Conservation (phyloP, 2,329 filamentous ascomycete genomes). For the Neopestalotiopsis sp. region DNA sequence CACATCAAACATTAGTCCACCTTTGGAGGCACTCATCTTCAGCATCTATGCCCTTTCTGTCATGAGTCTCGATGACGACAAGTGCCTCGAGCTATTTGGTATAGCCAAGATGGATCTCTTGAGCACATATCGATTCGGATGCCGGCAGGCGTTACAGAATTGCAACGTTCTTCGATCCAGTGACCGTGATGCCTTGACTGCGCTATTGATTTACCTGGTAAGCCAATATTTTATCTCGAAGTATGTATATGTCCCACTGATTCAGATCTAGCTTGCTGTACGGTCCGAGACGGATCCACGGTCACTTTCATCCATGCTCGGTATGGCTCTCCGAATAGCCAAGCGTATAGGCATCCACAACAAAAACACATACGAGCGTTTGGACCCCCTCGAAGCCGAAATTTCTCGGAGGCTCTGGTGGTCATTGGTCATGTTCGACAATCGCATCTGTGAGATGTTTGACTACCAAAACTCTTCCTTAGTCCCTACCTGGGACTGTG, state of each 20-base stretch:
- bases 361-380: conserved; percentile 43
- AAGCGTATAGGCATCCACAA: conserved; percentile 60
- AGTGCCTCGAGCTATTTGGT: conserved; percentile 49
- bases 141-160: conserved; percentile 59
- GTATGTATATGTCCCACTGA: background rate
- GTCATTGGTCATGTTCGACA: conserved; percentile 62
- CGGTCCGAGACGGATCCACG: conserved; percentile 49
- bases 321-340: conserved; percentile 61
- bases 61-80: conserved; percentile 46
- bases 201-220: conserved; percentile 62
- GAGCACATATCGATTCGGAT: conserved; percentile 51
- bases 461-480: conserved; percentile 39
- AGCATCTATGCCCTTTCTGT: conserved; percentile 53
- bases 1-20: conserved; percentile 41
- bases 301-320: conserved; percentile 58
- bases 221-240: conserved; percentile 23
- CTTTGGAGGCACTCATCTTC: conserved; percentile 63
- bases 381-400: conserved; percentile 56
- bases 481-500: conserved; percentile 47
- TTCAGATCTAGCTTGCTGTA: conserved; percentile 50
- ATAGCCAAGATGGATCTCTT: conserved; percentile 46
- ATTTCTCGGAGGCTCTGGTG: conserved; percentile 68
- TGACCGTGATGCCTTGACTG: conserved; percentile 60
- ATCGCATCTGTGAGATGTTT: conserved; percentile 58
- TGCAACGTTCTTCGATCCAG: conserved; percentile 54